Evolutionary conservation across 1,284 basidiomycete genomes (phyloP).

Genomic region (Ustilago curta): DNA sequence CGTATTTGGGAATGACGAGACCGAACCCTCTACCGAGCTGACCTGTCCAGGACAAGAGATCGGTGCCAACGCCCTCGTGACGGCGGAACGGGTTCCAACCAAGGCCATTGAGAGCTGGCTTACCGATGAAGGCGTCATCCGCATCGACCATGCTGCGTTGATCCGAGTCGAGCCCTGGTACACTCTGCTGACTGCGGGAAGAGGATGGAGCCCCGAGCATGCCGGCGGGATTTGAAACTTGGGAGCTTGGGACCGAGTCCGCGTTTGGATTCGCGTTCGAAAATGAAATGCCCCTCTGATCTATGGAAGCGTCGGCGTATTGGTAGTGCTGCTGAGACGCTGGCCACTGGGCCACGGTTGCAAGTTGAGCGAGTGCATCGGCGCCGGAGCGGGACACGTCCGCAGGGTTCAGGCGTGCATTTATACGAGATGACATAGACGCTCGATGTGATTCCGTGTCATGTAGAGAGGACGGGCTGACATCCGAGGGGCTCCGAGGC

Average conservation of each 20-base stretch:
- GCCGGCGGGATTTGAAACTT: conserved; percentile 7
- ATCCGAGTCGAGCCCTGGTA: conserved; percentile 23
- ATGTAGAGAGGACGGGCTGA: conserved; percentile 16
- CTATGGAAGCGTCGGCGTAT: background rate
- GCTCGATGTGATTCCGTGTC: conserved; percentile 8
- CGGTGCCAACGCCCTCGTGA: conserved; percentile 42
- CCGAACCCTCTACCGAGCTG: conserved; percentile 46
- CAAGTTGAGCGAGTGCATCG: conserved; percentile 32
- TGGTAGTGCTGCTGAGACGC: conserved; percentile 21
- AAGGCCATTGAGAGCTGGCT: conserved; percentile 43
- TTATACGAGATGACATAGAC: background rate
- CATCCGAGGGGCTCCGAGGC: conserved; percentile 15
- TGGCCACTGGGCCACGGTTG: conserved; percentile 43
- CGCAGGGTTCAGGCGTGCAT: background rate
- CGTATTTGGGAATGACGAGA: conserved; percentile 48
- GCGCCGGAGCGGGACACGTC: conserved; percentile 6
- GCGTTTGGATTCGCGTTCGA: conserved; percentile 1
- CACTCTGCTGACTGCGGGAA: conserved; percentile 30
- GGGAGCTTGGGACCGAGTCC: conserved; percentile 11
- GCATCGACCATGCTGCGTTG: conserved; percentile 51
- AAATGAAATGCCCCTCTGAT: background rate
- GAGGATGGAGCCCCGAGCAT: conserved; percentile 12
- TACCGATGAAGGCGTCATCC: conserved; percentile 50
- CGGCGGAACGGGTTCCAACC: conserved; percentile 50
- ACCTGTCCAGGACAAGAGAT: conserved; percentile 44